Evolutionary conservation across 805 yeast genomes (phyloP).

Genomic region (Candida dendrica): DNA sequence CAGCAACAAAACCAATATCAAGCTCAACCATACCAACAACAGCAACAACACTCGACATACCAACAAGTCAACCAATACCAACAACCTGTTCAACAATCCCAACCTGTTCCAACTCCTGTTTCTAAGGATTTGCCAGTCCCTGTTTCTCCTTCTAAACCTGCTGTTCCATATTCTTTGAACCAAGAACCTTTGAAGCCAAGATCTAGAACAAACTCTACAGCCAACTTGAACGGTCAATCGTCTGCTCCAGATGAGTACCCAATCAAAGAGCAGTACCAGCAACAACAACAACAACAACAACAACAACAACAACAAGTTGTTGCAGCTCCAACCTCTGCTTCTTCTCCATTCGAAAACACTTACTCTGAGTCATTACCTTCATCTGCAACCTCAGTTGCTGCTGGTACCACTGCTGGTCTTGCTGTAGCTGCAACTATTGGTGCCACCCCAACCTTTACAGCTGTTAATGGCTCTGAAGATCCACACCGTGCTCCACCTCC

Average conservation of each 20-base stretch:
- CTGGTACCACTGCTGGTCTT: too few species aligned
- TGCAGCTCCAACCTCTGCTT: not conserved
- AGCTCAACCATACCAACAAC: not conserved
- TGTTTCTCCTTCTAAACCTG: not conserved
- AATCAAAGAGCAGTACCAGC: constrained; percentile 15
- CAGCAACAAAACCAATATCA: not conserved
- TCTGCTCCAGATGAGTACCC: not conserved
- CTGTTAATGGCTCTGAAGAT: constrained; percentile 6
- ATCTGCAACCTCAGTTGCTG: too few species aligned
- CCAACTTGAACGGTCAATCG: not conserved
- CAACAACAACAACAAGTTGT: constrained; percentile 4
- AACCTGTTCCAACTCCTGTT: constrained; percentile 10
- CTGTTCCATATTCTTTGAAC: constrained; percentile 19
- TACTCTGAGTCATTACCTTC: not conserved
- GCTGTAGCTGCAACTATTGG: not conserved
- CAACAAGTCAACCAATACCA: too few species aligned
- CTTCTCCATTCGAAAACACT: not conserved
- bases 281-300: constrained; percentile 10
- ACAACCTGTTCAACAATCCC: not conserved
- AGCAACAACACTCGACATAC: not conserved
- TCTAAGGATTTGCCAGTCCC: constrained; percentile 3
- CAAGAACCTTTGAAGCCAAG: constrained; percentile 31
- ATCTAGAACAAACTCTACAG: constrained; percentile 17
- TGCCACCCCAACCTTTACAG: not conserved
- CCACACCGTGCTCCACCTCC: constrained; percentile 43